These are phyloP conservation scores for Wickerhamomyces mucosus DNA, from an alignment of 805 yeast species.

Conservation along the genomic window DNA sequence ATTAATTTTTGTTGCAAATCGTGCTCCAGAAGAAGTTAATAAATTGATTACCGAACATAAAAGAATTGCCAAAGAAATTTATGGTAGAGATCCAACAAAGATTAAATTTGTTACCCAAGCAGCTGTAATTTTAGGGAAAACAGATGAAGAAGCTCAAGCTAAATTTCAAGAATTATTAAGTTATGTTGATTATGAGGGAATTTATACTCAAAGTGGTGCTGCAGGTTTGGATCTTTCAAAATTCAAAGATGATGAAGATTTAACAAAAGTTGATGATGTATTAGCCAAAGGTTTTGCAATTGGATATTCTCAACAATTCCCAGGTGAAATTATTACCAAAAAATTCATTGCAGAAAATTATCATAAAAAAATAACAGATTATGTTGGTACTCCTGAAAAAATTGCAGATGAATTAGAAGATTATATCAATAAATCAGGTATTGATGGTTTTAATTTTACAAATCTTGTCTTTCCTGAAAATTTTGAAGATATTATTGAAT, in stretches of 20 bases:
- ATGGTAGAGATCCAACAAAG: conserved; percentile 29
- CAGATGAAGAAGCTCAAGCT: conserved; percentile 31
- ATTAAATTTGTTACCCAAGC: conserved; percentile 30
- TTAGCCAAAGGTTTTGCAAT: conserved; percentile 26
- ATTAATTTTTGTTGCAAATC: conserved; percentile 28
- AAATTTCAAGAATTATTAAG: conserved; percentile 25
- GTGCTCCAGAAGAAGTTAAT: conserved; percentile 24
- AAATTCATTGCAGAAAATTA: conserved; percentile 21
- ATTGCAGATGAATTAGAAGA: conserved; percentile 33
- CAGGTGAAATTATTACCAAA: conserved; percentile 21
- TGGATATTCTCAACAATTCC: conserved; percentile 16
- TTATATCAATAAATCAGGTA: conserved; percentile 29
- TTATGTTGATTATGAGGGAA: conserved; percentile 31
- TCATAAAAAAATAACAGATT: conserved; percentile 16
- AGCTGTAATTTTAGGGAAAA: conserved; percentile 28
- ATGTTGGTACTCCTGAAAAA: conserved; percentile 27
- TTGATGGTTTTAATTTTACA: conserved; percentile 35
- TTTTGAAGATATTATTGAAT: conserved; percentile 31
- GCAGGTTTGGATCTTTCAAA: conserved; percentile 33
- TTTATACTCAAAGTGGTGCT: conserved; percentile 36
- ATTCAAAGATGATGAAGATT: conserved; percentile 36
- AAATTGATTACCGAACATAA: conserved; percentile 24
- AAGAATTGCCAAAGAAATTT: conserved; percentile 23
- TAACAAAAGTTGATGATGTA: conserved; percentile 25
- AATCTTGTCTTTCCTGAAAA: conserved; percentile 32